A percentile compares a stretch with the other conserved stretches of the same genome.
Evolutionary conservation across 495 filamentous ascomycete species (phyloP).

Genomic region (Penicillium bialowiezense): DNA sequence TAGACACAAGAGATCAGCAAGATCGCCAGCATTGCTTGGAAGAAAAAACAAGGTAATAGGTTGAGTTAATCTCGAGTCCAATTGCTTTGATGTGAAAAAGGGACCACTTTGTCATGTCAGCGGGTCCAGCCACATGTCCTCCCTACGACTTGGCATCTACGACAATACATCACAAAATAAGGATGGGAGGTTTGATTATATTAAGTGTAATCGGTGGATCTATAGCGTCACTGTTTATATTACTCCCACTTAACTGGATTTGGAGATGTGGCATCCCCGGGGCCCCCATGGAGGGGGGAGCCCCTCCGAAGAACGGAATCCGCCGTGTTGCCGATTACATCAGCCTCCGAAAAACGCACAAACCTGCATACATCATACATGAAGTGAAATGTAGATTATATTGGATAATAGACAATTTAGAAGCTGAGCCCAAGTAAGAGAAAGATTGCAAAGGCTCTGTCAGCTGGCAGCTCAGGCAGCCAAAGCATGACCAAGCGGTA

Average conservation of each 20-base stretch:
- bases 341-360: constrained; percentile 8
- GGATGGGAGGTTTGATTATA: too few relatives aligned
- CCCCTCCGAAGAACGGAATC: constrained; percentile 6
- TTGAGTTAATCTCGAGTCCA: constrained; percentile 6
- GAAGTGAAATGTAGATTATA: too few relatives aligned
- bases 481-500: too few relatives aligned
- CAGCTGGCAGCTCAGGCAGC: too few relatives aligned
- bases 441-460: too few relatives aligned
- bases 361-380: neutral
- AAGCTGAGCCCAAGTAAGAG: neutral
- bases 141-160: constrained; percentile 6
- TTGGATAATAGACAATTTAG: too few relatives aligned
- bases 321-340: neutral
- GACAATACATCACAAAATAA: too few relatives aligned
- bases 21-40: constrained; percentile 8
- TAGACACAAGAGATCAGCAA: constrained; percentile 12
- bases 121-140: constrained; percentile 35
- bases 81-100: constrained; percentile 9
- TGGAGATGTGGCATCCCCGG: neutral
- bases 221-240: too few relatives aligned
- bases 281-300: neutral
- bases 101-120: constrained; percentile 25
- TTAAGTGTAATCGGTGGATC: too few relatives aligned
- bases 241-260: constrained; percentile 4
- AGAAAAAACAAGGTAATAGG: neutral